Conservation (phyloP, 2,329 filamentous ascomycete species). For the Dothidotthia symphoricarpi region DNA sequence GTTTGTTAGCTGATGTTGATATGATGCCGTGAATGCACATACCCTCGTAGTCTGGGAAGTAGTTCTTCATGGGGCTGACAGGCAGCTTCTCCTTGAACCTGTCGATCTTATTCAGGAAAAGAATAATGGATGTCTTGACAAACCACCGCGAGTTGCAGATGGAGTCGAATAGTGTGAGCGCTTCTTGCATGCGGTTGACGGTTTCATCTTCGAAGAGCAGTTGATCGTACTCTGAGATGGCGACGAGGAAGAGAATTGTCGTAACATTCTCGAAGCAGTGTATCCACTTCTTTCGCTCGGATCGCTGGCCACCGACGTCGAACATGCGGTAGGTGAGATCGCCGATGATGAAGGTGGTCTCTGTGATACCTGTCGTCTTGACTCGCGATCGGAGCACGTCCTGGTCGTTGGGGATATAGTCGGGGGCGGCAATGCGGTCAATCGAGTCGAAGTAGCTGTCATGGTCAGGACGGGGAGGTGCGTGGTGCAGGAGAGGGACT, state of each 20-base stretch:
- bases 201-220: slow-evolving; percentile 95
- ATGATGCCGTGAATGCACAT: too few relatives aligned
- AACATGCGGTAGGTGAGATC: slow-evolving; percentile 97
- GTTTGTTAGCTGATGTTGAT: too few relatives aligned
- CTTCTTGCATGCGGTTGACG: slow-evolving; percentile 72
- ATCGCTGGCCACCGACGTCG: slow-evolving; percentile 92
- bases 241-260: slow-evolving; percentile 92
- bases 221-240: slow-evolving; percentile 96
- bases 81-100: slow-evolving; percentile 73
- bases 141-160: slow-evolving; percentile 73
- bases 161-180: slow-evolving; percentile 68
- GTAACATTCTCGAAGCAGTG: slow-evolving; percentile 99
- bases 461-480: slow-evolving; percentile 15
- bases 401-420: slow-evolving; percentile 94
- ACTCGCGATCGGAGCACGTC: slow-evolving; percentile 94
- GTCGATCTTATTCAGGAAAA: slow-evolving; percentile 75
- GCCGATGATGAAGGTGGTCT: slow-evolving; percentile 93
- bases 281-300: slow-evolving; percentile 98
- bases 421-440: slow-evolving; percentile 81
- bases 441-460: slow-evolving; percentile 92
- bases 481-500: slow-evolving; percentile 42
- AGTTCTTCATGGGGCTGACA: slow-evolving; percentile 72
- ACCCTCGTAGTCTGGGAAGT: slow-evolving; percentile 74
- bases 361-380: slow-evolving; percentile 96
- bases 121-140: slow-evolving; percentile 69